phyloP scores from a whole-genome alignment of 345 rosid species.

The Salix dunnii region DNA sequence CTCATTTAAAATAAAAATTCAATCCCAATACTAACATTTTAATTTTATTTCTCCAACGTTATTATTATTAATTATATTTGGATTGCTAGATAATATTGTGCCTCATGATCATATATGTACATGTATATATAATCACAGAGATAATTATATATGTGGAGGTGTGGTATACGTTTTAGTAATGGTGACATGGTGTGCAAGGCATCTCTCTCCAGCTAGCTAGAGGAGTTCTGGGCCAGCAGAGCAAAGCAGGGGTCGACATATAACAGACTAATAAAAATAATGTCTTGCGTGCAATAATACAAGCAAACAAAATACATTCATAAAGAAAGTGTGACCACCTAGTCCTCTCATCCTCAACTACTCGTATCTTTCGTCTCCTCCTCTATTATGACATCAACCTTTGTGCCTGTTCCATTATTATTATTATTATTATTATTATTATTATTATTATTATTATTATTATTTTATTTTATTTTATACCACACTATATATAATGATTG shows the following conservation, averaged over 20 bases:
- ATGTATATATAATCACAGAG: too few relatives aligned
- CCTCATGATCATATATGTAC: background rate
- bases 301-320: background rate
- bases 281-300: constrained; percentile 13
- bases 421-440: too few relatives aligned
- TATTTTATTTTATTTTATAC: too few relatives aligned
- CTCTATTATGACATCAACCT: constrained; percentile 8
- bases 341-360: constrained; percentile 18
- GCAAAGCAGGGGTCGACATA: constrained; percentile 18
- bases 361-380: constrained; percentile 17
- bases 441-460: too few relatives aligned
- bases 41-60: background rate
- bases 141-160: background rate
- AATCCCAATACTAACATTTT: too few relatives aligned
- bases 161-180: background rate
- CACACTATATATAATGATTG: too few relatives aligned
- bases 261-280: constrained; percentile 19
- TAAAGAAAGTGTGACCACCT: constrained; percentile 20
- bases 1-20: too few relatives aligned
- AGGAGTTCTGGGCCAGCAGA: constrained; percentile 19
- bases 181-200: constrained; percentile 15
- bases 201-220: constrained; percentile 10
- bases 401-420: background rate
- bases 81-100: background rate
- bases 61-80: too few relatives aligned